Evolutionary conservation across 345 rosid genomes (phyloP), one percentile per base, ranked within the genome.

Genomic region (Acer negundo): DNA sequence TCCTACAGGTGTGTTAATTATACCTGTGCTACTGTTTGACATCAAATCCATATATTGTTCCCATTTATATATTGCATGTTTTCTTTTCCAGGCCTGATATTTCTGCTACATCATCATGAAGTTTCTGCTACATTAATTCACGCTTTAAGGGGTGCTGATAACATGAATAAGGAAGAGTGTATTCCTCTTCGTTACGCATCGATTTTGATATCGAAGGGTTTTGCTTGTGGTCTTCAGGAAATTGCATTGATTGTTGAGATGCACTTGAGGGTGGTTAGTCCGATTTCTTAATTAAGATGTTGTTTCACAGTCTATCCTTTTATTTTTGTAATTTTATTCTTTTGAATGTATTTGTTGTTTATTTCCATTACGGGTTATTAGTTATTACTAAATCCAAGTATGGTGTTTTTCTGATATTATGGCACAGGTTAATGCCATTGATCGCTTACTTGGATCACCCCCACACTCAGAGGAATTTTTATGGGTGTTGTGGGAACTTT

Each of bases 401-500:
- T 35, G 22, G 6, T 65, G 13, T 49, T 51, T 72, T 84, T 38
- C 46, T 46, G 40, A 3, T 83, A 35, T 61, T 67, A 71, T 75
- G 42, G 58, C 73, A 61, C 84, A 96, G 99, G 96, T 94, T 72
- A 90, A 87, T 75, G 98, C 97, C 31, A 81, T 92, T 67, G 97
- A 96, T 86, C 88, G 94, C 62, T 90, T 96, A 88, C 92, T 96
- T 65, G 79, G 81, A 72, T 86, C 93, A 44, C 80, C 89, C 73
- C 93, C 91, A 51, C 97, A 90, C 59, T 86, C 98, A 17, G 99
- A 96, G 87, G 99, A 96, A 77, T 94, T 96, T 86, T 81, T 96
- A 65, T 92, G 98, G 98, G 94, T 90, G 73, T 86, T 94, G 67
- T 94, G 99, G 99, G 99, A 96, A 86, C 88, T 96, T 51, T 95